Conservation (phyloP, 169 alveolate species). For the Plasmodium adleri region DNA sequence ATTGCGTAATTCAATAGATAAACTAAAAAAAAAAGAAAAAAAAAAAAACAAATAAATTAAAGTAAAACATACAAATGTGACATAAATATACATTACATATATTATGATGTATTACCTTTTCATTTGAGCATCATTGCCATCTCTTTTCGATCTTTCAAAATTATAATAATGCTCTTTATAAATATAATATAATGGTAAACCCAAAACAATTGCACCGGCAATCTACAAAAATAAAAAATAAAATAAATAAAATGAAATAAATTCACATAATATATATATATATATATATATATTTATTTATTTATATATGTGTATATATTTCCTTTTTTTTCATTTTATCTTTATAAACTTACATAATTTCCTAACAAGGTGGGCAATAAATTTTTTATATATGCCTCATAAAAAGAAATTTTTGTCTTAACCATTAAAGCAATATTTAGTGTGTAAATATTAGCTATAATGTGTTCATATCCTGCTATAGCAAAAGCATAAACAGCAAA, state of each 20-base stretch:
- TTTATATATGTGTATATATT: no score
- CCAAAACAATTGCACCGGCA: slow-evolving; percentile 52
- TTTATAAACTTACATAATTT: slow-evolving; percentile 63
- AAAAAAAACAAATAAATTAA: no score
- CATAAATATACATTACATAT: neutral
- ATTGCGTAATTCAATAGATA: slow-evolving; percentile 22
- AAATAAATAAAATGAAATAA: neutral
- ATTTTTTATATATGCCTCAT: slow-evolving; percentile 75
- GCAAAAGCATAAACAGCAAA: slow-evolving; percentile 83
- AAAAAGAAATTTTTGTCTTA: slow-evolving; percentile 49
- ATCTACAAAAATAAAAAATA: slow-evolving; percentile 15
- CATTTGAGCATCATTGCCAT: neutral
- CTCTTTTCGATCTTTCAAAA: slow-evolving; percentile 14
- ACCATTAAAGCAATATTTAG: slow-evolving; percentile 81
- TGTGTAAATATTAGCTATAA: slow-evolving; percentile 85
- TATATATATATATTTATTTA: no score
- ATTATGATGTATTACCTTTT: neutral
- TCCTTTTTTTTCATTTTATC: no score
- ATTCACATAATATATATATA: neutral
- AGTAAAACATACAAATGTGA: neutral
- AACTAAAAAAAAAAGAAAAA: neutral
- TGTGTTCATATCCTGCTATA: slow-evolving; percentile 87
- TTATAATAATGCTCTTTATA: slow-evolving; percentile 14
- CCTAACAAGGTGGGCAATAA: slow-evolving; percentile 82
- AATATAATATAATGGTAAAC: slow-evolving; percentile 26